Conservation (phyloP, 2,329 filamentous ascomycete genomes). For the Trichocomaceae sp. region DNA sequence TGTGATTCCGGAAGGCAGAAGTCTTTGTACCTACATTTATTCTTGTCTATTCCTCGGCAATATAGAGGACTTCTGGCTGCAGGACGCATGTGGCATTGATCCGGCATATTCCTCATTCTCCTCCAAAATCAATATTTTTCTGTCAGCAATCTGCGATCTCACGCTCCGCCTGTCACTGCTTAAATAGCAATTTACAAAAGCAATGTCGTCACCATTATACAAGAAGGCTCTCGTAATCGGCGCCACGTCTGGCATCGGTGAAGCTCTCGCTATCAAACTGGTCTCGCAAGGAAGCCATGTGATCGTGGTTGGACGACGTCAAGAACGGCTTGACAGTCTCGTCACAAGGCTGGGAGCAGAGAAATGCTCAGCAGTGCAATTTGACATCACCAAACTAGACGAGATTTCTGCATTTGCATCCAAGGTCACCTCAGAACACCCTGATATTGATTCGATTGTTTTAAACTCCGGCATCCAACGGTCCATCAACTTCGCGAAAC, state of each 20-base stretch:
- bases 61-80: not conserved
- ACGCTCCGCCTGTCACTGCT: not conserved
- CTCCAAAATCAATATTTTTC: not conserved
- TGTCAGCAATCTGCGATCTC: not conserved
- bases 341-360: slow-evolving; percentile 41
- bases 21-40: too few species aligned
- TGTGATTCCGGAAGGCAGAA: too few species aligned
- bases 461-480: slow-evolving; percentile 51
- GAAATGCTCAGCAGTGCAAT: slow-evolving; percentile 40
- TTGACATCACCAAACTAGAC: slow-evolving; percentile 48
- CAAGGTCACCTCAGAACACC: slow-evolving; percentile 36
- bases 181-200: not conserved
- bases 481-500: slow-evolving; percentile 44
- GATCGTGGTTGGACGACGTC: slow-evolving; percentile 46
- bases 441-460: slow-evolving; percentile 48
- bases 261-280: slow-evolving; percentile 45
- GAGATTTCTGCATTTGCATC: slow-evolving; percentile 28
- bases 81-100: not conserved
- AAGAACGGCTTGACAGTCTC: slow-evolving; percentile 47
- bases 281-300: slow-evolving; percentile 43
- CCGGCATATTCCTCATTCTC: not conserved
- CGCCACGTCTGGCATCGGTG: slow-evolving; percentile 42
- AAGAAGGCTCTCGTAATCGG: slow-evolving; percentile 50
- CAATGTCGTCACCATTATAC: slow-evolving; percentile 41
- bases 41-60: too few species aligned